Evolutionary conservation across 306 rosid genomes (phyloP).

Genomic region (Acmispon strigosus): DNA sequence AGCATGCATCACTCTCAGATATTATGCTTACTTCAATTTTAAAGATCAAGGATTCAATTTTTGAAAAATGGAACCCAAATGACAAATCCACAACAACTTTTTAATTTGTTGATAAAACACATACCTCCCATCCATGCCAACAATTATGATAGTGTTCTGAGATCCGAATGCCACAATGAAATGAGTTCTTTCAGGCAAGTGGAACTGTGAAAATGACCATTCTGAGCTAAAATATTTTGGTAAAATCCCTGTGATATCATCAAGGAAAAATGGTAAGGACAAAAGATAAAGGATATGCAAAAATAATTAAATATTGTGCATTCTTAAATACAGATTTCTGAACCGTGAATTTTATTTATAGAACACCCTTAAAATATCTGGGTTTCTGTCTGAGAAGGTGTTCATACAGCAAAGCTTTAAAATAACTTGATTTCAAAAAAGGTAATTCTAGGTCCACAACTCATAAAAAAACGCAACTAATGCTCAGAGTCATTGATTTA

Average conservation of each 20-base stretch:
- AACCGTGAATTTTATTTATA: slow-evolving; percentile 4
- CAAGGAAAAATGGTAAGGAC: slow-evolving; percentile 7
- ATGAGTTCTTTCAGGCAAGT: slow-evolving; percentile 59
- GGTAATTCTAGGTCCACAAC: neutral
- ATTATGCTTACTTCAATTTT: neutral
- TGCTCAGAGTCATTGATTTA: neutral
- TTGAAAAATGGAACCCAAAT: neutral
- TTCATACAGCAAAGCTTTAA: neutral
- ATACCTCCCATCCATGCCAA: slow-evolving; percentile 94
- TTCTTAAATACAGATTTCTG: neutral
- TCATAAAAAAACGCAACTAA: neutral
- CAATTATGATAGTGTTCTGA: slow-evolving; percentile 55
- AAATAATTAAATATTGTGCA: neutral
- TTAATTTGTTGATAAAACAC: neutral
- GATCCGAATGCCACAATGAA: slow-evolving; percentile 88
- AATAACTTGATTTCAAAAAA: neutral
- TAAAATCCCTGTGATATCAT: slow-evolving; percentile 52
- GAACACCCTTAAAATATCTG: neutral
- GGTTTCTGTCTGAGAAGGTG: neutral
- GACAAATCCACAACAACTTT: neutral
- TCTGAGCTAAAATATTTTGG: slow-evolving; percentile 99
- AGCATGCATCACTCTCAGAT: too few relatives aligned
- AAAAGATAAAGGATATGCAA: neutral
- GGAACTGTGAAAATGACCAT: slow-evolving; percentile 96
- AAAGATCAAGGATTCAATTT: neutral